phyloP scores from a whole-genome alignment of 2,329 filamentous ascomycete species.

The Myriosclerotinia curreyana region DNA sequence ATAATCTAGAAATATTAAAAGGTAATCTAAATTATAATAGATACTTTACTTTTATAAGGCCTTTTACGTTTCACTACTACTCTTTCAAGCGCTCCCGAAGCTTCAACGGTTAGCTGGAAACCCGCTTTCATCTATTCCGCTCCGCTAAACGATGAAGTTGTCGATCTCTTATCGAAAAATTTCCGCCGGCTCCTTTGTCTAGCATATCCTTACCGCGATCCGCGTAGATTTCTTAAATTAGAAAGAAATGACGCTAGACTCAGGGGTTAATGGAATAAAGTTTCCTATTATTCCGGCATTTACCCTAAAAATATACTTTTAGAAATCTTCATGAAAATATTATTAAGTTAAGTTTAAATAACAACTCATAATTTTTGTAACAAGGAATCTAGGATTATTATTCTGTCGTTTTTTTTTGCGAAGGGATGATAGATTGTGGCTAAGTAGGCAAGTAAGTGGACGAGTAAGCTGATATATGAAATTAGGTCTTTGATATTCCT shows the following conservation, averaged over 20 bases:
- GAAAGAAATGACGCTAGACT: not conserved
- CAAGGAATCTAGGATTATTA: too few species aligned
- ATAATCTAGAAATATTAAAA: too few species aligned
- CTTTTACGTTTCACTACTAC: too few species aligned
- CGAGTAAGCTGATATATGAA: too few species aligned
- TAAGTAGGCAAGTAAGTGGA: not conserved
- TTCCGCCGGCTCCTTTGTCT: not conserved
- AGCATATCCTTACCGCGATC: not conserved
- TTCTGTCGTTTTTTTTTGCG: too few species aligned
- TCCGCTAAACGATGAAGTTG: not conserved
- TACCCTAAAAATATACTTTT: not conserved
- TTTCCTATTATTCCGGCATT: not conserved
- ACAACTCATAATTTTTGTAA: not conserved
- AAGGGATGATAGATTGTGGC: not conserved
- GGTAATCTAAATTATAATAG: too few species aligned
- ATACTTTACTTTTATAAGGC: too few species aligned
- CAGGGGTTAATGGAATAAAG: not conserved
- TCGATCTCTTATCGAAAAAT: not conserved
- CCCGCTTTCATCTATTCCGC: not conserved
- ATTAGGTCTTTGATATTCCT: not conserved
- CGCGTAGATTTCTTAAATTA: constrained; percentile 8
- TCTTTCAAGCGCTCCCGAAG: too few species aligned
- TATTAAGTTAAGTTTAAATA: too few species aligned
- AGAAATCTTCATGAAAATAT: constrained; percentile 1
- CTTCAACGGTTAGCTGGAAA: too few species aligned